phyloP scores from a whole-genome alignment of 352 stramenopile species.

The Detonula confervacea region DNA sequence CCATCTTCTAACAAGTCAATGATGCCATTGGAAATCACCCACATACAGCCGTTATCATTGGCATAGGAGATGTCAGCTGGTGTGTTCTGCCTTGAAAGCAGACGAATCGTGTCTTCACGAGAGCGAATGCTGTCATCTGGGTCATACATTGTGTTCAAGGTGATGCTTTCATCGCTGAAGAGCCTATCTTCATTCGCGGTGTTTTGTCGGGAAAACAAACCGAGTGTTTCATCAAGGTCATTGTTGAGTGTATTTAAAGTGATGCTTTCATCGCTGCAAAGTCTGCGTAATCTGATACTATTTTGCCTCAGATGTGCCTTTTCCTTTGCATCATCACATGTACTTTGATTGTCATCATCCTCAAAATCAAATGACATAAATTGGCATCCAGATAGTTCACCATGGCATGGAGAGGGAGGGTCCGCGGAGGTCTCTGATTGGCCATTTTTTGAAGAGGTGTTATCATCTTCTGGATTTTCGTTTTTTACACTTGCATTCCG shows the following conservation, averaged over 20 bases:
- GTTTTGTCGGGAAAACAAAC: constrained; percentile 8
- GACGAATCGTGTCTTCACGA: too few relatives aligned
- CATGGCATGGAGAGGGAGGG: constrained; percentile 12
- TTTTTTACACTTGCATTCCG: too few relatives aligned
- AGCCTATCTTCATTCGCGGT: too few relatives aligned
- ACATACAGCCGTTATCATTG: constrained; percentile 21
- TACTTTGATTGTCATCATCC: constrained; percentile 2
- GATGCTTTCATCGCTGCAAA: constrained; percentile 11
- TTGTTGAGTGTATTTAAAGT: constrained; percentile 27
- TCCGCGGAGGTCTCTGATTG: constrained; percentile 10
- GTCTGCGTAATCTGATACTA: not conserved
- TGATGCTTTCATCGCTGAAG: too few relatives aligned
- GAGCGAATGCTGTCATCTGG: too few relatives aligned
- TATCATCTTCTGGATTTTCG: not conserved
- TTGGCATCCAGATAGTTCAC: constrained; percentile 9
- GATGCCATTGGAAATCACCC: constrained; percentile 8
- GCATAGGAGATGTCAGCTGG: constrained; percentile 3
- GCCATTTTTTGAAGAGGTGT: not conserved
- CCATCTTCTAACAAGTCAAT: constrained; percentile 9
- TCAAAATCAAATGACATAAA: constrained; percentile 24
- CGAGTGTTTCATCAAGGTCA: not conserved
- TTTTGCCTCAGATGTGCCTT: not conserved
- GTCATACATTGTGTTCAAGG: too few relatives aligned
- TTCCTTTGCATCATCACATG: not conserved
- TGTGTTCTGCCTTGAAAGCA: too few relatives aligned